Evolutionary conservation across 345 rosid species (phyloP).

Genomic region (Pseudoturritis turrita): DNA sequence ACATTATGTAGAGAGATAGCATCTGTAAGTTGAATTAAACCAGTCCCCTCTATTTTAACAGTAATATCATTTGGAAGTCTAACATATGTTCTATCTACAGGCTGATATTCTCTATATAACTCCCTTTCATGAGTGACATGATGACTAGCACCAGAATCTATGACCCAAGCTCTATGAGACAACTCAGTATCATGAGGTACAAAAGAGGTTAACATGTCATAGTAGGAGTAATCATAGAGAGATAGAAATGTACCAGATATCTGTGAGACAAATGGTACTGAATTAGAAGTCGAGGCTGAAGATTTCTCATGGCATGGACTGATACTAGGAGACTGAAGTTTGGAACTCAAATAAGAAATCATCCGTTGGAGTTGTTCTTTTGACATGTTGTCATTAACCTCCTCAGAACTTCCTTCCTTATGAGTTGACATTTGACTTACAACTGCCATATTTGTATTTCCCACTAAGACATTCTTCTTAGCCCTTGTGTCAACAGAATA

Average conservation of each 20-base stretch:
- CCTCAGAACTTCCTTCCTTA: not conserved
- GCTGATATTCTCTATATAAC: rapidly evolving
- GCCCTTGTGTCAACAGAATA: not conserved
- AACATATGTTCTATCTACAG: not conserved
- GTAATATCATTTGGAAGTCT: not conserved
- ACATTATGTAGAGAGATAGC: not conserved
- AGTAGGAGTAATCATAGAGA: not conserved
- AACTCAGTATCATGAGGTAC: not conserved
- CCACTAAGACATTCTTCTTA: not conserved
- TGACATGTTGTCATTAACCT: not conserved
- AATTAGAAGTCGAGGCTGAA: not conserved
- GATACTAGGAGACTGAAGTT: not conserved
- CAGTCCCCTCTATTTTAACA: not conserved
- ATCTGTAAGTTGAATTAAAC: not conserved
- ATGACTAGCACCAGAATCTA: not conserved
- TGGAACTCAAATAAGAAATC: not conserved
- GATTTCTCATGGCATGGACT: not conserved
- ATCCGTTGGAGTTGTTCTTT: not conserved
- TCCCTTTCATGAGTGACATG: not conserved
- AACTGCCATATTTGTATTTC: too few species aligned
- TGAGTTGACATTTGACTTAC: not conserved
- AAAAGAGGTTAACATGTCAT: not conserved
- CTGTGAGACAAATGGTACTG: not conserved
- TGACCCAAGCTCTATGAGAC: not conserved
- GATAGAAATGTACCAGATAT: not conserved